Evolutionary conservation across 2,329 filamentous ascomycete genomes (phyloP).

Genomic region (Tolypocladium sp.): DNA sequence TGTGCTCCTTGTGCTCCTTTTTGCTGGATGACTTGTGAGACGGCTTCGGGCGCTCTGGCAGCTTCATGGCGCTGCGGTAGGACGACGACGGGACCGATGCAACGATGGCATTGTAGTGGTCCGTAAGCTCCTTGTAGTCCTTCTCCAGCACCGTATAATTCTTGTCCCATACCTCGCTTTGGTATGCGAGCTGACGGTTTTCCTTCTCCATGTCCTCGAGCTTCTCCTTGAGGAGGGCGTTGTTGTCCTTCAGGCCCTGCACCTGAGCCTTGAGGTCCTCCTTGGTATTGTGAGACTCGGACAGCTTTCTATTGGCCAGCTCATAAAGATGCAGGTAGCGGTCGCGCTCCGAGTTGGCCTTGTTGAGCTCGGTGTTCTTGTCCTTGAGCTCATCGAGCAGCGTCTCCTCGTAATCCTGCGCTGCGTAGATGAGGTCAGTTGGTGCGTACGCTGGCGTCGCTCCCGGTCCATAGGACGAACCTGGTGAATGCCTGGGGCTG

Average conservation of each 20-base stretch:
- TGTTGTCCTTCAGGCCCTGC: slow-evolving; percentile 7
- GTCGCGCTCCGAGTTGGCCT: slow-evolving; percentile 10
- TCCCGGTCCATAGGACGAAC: slow-evolving; percentile 1
- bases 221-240: slow-evolving; percentile 8
- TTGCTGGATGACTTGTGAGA: slow-evolving; percentile 6
- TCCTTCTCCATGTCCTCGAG: slow-evolving; percentile 15
- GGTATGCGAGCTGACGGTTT: slow-evolving; percentile 13
- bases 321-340: slow-evolving; percentile 16
- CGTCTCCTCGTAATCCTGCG: slow-evolving; percentile 6
- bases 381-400: slow-evolving; percentile 10
- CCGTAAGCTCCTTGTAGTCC: slow-evolving; percentile 18
- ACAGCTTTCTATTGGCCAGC: slow-evolving; percentile 18
- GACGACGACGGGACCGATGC: slow-evolving; percentile 11
- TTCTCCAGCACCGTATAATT: slow-evolving; percentile 17
- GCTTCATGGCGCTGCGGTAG: slow-evolving; percentile 14
- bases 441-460: not conserved
- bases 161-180: slow-evolving; percentile 4
- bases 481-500: not conserved
- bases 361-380: slow-evolving; percentile 15
- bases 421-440: slow-evolving; percentile 1
- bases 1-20: slow-evolving; percentile 14
- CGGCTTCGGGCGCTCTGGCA: slow-evolving; percentile 18
- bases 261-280: slow-evolving; percentile 9
- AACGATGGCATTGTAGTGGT: slow-evolving; percentile 16
- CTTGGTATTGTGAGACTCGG: slow-evolving; percentile 12